Evolutionary conservation across 192 early-diverging fungal genomes (phyloP).

Genomic region (Coemansia sp.): DNA sequence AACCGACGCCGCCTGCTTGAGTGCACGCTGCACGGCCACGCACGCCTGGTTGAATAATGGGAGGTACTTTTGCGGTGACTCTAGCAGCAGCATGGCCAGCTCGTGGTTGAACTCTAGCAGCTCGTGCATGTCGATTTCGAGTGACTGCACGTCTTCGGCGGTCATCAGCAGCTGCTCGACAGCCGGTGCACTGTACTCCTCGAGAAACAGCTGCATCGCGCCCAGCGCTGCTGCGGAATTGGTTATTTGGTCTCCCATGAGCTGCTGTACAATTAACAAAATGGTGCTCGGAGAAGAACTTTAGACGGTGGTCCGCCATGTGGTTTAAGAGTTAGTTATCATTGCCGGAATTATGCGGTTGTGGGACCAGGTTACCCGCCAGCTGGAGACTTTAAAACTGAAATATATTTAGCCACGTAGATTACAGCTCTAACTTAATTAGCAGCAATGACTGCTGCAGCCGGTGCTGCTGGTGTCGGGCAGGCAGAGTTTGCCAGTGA

Average conservation of each 20-base stretch:
- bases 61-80: constrained; percentile 6
- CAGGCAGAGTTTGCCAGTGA: background rate
- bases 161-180: background rate
- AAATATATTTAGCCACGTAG: too few species aligned
- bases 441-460: background rate
- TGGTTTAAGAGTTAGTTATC: too few species aligned
- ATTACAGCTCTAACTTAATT: background rate
- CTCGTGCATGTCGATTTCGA: constrained; percentile 20
- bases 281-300: too few species aligned
- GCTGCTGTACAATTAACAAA: too few species aligned
- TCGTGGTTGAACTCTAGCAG: constrained; percentile 26
- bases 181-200: background rate
- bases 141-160: constrained; percentile 2
- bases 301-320: too few species aligned
- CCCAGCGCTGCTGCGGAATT: constrained; percentile 1
- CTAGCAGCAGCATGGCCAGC: constrained; percentile 15
- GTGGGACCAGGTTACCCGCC: too few species aligned
- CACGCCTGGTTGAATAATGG: constrained; percentile 15
- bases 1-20: background rate
- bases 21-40: constrained; percentile 1
- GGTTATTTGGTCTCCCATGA: constrained; percentile 1
- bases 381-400: background rate
- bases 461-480: background rate
- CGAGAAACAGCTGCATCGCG: constrained; percentile 12
- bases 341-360: too few species aligned